phyloP scores from a whole-genome alignment of 345 rosid species.

The Boechera retrofracta region DNA sequence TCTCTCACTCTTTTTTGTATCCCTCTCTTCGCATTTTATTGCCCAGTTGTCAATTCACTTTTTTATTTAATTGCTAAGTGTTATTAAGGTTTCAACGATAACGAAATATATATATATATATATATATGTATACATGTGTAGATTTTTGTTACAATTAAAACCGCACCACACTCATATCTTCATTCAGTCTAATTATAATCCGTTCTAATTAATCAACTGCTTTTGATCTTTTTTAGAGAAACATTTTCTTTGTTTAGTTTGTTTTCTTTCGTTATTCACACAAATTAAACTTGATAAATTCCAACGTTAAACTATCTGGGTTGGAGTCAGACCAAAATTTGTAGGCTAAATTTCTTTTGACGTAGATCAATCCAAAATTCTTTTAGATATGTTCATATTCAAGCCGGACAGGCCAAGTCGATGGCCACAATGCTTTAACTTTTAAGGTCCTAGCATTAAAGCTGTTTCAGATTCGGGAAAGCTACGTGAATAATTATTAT shows the following conservation, averaged over 20 bases:
- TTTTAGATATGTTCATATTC: constrained; percentile 31
- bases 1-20: not conserved
- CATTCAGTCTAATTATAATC: too few relatives aligned
- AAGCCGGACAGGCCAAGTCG: constrained; percentile 26
- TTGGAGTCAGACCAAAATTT: constrained; percentile 1
- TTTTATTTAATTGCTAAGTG: not conserved
- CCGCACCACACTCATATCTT: too few relatives aligned
- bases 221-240: not conserved
- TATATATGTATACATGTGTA: too few relatives aligned
- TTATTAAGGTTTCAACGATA: too few relatives aligned
- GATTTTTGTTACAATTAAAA: too few relatives aligned
- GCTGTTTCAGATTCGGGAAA: constrained; percentile 21
- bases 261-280: not conserved
- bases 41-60: constrained; percentile 3
- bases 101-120: too few relatives aligned
- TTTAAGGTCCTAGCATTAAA: constrained; percentile 38
- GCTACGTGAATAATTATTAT: constrained; percentile 3
- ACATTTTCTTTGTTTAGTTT: not conserved
- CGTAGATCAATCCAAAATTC: constrained; percentile 8
- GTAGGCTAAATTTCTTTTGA: not conserved
- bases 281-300: not conserved
- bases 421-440: constrained; percentile 32
- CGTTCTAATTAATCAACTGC: too few relatives aligned
- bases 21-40: not conserved
- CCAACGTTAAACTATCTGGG: not conserved